phyloP scores from a whole-genome alignment of 106 monocot genomes.

The Hemerocallis citrina region DNA sequence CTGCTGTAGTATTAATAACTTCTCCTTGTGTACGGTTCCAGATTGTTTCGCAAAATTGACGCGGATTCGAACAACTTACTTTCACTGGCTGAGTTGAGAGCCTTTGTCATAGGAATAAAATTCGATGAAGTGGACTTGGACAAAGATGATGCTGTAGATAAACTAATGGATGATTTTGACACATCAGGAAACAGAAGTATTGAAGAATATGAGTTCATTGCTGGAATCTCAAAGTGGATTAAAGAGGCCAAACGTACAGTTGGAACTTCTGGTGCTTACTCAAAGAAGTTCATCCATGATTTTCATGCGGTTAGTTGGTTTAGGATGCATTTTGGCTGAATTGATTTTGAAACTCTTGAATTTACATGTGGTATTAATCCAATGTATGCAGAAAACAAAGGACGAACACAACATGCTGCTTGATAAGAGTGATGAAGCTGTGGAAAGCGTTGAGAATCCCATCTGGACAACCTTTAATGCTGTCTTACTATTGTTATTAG shows the following conservation, averaged over 20 bases:
- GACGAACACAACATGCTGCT: conserved; percentile 41
- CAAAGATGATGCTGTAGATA: conserved; percentile 45
- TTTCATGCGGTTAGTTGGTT: conserved; percentile 54
- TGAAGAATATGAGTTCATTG: conserved; percentile 48
- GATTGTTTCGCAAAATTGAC: conserved; percentile 66
- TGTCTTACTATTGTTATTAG: conserved; percentile 41
- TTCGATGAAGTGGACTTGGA: conserved; percentile 57
- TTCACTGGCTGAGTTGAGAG: conserved; percentile 49
- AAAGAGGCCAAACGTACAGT: conserved; percentile 39
- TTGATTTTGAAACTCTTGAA: not conserved
- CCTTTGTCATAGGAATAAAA: conserved; percentile 64
- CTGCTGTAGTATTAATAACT: not conserved
- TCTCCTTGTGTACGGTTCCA: no score
- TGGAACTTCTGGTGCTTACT: conserved; percentile 36
- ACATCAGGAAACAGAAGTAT: conserved; percentile 46
- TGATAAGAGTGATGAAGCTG: conserved; percentile 40
- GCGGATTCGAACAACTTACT: conserved; percentile 32
- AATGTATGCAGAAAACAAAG: conserved; percentile 46
- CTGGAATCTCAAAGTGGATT: conserved; percentile 68
- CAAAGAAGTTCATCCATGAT: conserved; percentile 47
- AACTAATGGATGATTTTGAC: conserved; percentile 82
- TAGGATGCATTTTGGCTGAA: not conserved
- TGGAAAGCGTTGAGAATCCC: conserved; percentile 36
- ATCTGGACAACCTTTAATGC: conserved; percentile 39
- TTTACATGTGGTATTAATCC: not conserved